phyloP scores from a whole-genome alignment of 208 protist species.

The Leishmania martiniquensis region DNA sequence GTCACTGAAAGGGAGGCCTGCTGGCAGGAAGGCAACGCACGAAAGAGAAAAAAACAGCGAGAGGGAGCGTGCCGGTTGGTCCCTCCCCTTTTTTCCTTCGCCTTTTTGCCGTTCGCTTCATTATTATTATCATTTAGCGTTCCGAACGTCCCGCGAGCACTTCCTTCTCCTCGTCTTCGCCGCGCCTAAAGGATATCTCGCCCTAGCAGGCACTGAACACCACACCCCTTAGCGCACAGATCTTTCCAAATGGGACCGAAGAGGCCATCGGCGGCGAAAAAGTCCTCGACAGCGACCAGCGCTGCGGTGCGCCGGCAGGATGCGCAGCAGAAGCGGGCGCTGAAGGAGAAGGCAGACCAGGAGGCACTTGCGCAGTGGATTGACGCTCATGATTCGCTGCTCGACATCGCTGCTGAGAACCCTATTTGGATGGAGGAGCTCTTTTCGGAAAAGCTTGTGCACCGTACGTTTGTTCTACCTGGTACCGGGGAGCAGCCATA shows the following conservation, averaged over 20 bases:
- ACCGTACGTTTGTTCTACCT: conserved; percentile 51
- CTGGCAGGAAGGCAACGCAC: too few species aligned
- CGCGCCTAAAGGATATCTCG: too few species aligned
- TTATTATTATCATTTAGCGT: too few species aligned
- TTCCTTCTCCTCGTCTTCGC: neutral
- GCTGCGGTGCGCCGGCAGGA: conserved; percentile 30
- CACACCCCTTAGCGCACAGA: neutral
- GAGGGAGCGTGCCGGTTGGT: neutral
- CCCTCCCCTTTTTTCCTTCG: neutral
- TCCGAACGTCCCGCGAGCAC: too few species aligned
- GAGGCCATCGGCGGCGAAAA: conserved; percentile 26
- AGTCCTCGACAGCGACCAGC: neutral
- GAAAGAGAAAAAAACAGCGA: too few species aligned
- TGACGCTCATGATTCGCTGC: conserved; percentile 60
- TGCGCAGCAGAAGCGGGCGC: conserved; percentile 22
- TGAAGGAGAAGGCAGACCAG: conserved; percentile 37
- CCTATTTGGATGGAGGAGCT: conserved; percentile 64
- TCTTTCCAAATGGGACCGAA: conserved; percentile 19
- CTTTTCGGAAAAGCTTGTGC: conserved; percentile 50
- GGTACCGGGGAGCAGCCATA: conserved; percentile 45
- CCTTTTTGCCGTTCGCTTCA: neutral
- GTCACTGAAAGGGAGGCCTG: too few species aligned
- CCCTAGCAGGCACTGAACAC: neutral
- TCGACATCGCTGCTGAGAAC: conserved; percentile 37
- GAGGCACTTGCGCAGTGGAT: conserved; percentile 53